These are phyloP conservation scores for Candida jianshihensis DNA, from an alignment of 805 yeast genomes.

Conservation along the genomic window DNA sequence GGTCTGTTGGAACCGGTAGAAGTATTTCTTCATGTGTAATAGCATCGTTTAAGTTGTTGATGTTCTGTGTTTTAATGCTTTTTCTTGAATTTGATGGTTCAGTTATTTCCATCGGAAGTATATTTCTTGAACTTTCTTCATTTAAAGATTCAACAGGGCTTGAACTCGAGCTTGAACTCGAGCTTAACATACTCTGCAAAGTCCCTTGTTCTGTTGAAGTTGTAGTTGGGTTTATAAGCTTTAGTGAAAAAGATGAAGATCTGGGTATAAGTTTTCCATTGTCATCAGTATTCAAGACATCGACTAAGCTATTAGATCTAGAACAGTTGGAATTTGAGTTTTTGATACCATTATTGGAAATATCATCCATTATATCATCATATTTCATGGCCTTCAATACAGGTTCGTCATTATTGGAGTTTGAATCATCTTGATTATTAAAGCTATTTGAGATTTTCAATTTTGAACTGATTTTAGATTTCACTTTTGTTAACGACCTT, in stretches of 20 bases:
- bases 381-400: slow-evolving; percentile 17
- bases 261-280: not conserved
- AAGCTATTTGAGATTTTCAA: slow-evolving; percentile 6
- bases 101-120: too few species aligned
- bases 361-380: slow-evolving; percentile 11
- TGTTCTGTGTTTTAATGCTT: too few species aligned
- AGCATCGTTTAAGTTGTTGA: too few species aligned
- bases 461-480: slow-evolving; percentile 15
- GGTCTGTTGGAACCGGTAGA: not conserved
- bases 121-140: too few species aligned
- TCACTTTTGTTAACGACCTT: slow-evolving; percentile 19
- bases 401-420: slow-evolving; percentile 2
- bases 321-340: not conserved
- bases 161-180: too few species aligned
- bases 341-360: not conserved
- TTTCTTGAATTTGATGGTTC: too few species aligned
- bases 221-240: too few species aligned
- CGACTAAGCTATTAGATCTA: slow-evolving; percentile 3
- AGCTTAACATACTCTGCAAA: not conserved
- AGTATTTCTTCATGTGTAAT: not conserved
- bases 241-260: not conserved
- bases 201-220: too few species aligned
- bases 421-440: not conserved
- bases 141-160: too few species aligned
- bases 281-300: not conserved